These are phyloP conservation scores for Carex littledalei DNA, from an alignment of 176 grass and related monocot species.

Conservation along the genomic window DNA sequence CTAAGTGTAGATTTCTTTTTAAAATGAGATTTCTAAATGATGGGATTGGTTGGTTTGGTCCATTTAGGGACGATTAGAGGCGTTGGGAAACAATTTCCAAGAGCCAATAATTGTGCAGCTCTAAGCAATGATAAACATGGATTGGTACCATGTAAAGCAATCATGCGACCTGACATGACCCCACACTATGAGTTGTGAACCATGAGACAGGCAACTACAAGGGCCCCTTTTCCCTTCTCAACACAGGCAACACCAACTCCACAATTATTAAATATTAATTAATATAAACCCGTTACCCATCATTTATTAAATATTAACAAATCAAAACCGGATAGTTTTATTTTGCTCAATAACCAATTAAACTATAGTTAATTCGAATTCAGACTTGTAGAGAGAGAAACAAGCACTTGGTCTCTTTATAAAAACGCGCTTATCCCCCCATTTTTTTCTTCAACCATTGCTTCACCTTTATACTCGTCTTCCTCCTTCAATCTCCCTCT, in stretches of 20 bases:
- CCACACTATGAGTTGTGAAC: slow-evolving; percentile 15
- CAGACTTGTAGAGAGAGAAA: not conserved
- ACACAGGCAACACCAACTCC: not conserved
- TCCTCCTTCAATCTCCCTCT: not conserved
- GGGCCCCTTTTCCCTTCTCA: not conserved
- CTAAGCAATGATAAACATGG: slow-evolving; percentile 24
- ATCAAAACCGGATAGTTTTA: not conserved
- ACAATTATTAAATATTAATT: not conserved
- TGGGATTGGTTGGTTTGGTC: not conserved
- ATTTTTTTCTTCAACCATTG: slow-evolving; percentile 9
- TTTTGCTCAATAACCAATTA: not conserved
- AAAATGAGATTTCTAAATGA: not conserved
- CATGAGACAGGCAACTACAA: slow-evolving; percentile 13
- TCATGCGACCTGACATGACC: slow-evolving; percentile 28
- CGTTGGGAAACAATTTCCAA: not conserved
- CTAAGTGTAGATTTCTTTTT: not conserved
- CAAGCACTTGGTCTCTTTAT: slow-evolving; percentile 2
- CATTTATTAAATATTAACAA: not conserved
- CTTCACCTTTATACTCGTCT: slow-evolving; percentile 14
- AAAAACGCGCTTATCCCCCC: slow-evolving; percentile 14
- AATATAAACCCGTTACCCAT: not conserved
- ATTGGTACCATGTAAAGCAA: slow-evolving; percentile 28
- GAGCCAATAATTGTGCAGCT: slow-evolving; percentile 19
- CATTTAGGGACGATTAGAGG: not conserved
- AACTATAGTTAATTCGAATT: not conserved